Evolutionary conservation across 192 early-diverging fungal species (phyloP), one percentile per base, ranked within the genome.

Genomic region (Backusella australiensis): DNA sequence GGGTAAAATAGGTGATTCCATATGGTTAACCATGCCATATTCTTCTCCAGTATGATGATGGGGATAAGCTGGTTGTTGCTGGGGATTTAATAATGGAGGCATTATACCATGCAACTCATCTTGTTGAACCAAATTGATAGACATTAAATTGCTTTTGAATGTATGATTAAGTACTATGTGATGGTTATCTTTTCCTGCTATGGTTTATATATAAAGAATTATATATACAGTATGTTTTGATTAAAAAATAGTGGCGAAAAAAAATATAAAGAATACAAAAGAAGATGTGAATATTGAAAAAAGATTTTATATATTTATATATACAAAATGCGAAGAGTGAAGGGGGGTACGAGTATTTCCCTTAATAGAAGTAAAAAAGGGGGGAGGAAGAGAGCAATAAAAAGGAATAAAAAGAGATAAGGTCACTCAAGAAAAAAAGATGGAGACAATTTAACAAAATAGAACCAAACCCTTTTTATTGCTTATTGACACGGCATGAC

Each of bases 401-500:
- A 69, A 69, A 69, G 21, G 21, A 69, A 69, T 19, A 68, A 17
- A 68, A 8, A 36, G 67, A 36, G 67, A 68, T 68, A 68, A 36
- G 34, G 36, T 68, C 67, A 68, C 67, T 34, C 17, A 34, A 7
- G 34, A 67, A 17, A 68, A 66, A 36, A 68, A 68, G 34, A 36
- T 34, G 67, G 17, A 68, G 67, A 68, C 67, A 68, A 68, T 35
- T 34, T 35, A 68, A 68, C 29, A 36, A 68, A 68, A 49, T 34
- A 71, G 70, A 71, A 71, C 19, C 15, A 44, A 32, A 42, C 70
- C 70, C 70, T 71, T 71, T 68, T 36, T 68, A 68, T 35, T 36
- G 29, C 34, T 68, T 68, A 71, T 49, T 71, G 70, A 71, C 29
- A 71, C 70, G 70, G 44, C 70, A 71, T 71, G 70, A 71, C 44